Base-by-base conservation (phyloP, 169 alveolate genomes). In the Blepharisma undulans region DNA sequence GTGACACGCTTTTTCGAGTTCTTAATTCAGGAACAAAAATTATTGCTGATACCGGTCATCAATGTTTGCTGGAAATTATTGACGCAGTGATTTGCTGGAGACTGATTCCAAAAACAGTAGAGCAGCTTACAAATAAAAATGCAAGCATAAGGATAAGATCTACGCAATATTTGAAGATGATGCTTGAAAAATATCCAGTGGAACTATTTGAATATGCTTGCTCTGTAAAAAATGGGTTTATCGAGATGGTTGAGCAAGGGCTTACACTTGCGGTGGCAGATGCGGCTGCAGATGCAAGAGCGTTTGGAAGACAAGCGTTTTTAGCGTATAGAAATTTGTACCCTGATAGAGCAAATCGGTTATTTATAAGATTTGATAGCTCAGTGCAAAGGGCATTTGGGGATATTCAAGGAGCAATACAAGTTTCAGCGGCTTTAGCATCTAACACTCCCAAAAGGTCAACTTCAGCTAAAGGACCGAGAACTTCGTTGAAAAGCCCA, bases 11-110 rank as follows among this genome's bases (percentile, higher is more conserved):
- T 30, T 88, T 36, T 59, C 29, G 79, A 32, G 60, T 88, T 76
- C n/a, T 88, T 22, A 88, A 88, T 36, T 88, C 92, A 19, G 92
- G 92, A 4, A 88, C 76, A 6, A 88, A 88, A 61, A 48, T 76
- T 1, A 36, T 88, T 30, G 85, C 92, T 2, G 92, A 88, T 16
- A 36, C 85, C 22, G 92, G 92, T 25, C 22, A 33, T 21, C 48
- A 88, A 16, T 76, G 87, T 12, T 36, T 74, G 12, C 25, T 88
- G 21, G 77, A 72, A 34, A 34, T 88, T 32, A 33, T 88, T 30
- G 22, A 76, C 12, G 22, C 74, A 8, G 79, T 76, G 22, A 32
- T 19, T 0, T 74, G 78, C 34, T 88, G 78, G 60, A 72, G 87
- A 25, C 33, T 76, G 72, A 36, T 88, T 72, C 92, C 87, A 29